Conservation (phyloP, 345 rosid genomes). For the Lepidium aucheri region DNA sequence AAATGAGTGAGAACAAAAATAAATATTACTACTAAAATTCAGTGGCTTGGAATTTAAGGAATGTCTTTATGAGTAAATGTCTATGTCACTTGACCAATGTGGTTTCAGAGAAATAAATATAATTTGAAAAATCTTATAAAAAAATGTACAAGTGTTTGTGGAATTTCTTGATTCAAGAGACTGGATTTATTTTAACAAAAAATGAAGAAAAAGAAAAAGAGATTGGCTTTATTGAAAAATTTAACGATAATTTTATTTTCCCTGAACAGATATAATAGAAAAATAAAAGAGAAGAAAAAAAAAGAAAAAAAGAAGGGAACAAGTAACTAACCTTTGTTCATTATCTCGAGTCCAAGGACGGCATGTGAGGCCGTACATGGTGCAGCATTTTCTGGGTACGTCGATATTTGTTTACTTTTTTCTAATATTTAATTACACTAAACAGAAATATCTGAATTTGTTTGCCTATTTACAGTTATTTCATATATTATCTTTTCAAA, state of each 20-base stretch:
- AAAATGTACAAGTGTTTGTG: not conserved
- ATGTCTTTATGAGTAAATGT: slow-evolving; percentile 19
- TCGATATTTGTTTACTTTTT: slow-evolving; percentile 13
- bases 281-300: not conserved
- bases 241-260: not conserved
- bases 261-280: not conserved
- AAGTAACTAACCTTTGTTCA: slow-evolving; percentile 20
- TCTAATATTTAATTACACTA: not conserved
- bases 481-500: not conserved
- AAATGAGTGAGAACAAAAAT: not conserved
- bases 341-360: not conserved
- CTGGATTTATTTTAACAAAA: not conserved
- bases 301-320: not conserved
- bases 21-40: slow-evolving; percentile 10
- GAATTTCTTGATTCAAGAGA: slow-evolving; percentile 23
- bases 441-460: slow-evolving; percentile 3
- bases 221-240: not conserved
- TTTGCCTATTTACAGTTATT: not conserved
- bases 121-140: not conserved
- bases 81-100: slow-evolving; percentile 15
- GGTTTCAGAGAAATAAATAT: slow-evolving; percentile 4
- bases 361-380: slow-evolving; percentile 34
- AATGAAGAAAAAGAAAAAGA: too few species aligned
- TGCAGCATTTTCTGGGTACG: slow-evolving; percentile 28
- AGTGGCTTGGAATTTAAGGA: slow-evolving; percentile 22